Conservation (phyloP, 768 basidiomycete species). For the Trametes punicea region DNA sequence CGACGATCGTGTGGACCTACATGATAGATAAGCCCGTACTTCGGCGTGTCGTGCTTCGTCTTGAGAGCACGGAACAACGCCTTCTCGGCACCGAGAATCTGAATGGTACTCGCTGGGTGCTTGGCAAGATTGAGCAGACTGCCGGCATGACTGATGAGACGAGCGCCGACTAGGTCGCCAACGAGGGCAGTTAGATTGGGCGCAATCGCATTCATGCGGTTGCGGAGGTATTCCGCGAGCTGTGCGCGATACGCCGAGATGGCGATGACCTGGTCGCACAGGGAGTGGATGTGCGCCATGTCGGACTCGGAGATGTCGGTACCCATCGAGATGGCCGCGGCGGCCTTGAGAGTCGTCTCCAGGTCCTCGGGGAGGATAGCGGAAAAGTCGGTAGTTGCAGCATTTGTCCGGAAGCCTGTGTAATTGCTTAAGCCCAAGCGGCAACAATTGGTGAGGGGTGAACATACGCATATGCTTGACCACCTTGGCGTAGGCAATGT, state of each 20-base stretch:
- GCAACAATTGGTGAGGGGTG: background rate
- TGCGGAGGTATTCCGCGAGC: conserved; percentile 93
- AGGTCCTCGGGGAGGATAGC: conserved; percentile 95
- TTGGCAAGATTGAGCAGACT: conserved; percentile 68
- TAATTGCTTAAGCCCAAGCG: background rate
- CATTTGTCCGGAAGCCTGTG: conserved; percentile 92
- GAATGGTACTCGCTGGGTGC: conserved; percentile 76
- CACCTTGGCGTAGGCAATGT: conserved; percentile 93
- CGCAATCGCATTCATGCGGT: conserved; percentile 97
- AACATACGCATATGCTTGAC: conserved; percentile 83
- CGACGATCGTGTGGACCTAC: conserved; percentile 40
- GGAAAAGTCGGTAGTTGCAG: conserved; percentile 79
- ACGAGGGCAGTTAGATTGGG: conserved; percentile 90
- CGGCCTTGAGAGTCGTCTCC: conserved; percentile 90
- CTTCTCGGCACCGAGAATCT: conserved; percentile 76
- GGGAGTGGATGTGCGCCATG: conserved; percentile 92
- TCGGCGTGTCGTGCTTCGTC: conserved; percentile 93
- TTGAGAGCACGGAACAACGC: conserved; percentile 74
- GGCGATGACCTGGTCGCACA: conserved; percentile 97
- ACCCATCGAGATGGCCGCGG: conserved; percentile 98
- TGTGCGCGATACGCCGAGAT: conserved; percentile 94
- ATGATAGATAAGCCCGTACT: conserved; percentile 99
- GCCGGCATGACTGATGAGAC: conserved; percentile 73
- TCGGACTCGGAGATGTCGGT: conserved; percentile 98
- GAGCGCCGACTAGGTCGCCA: conserved; percentile 73